These are phyloP conservation scores for Pichia norvegensis DNA, from an alignment of 1,139 yeast genomes.

Conservation along the genomic window DNA sequence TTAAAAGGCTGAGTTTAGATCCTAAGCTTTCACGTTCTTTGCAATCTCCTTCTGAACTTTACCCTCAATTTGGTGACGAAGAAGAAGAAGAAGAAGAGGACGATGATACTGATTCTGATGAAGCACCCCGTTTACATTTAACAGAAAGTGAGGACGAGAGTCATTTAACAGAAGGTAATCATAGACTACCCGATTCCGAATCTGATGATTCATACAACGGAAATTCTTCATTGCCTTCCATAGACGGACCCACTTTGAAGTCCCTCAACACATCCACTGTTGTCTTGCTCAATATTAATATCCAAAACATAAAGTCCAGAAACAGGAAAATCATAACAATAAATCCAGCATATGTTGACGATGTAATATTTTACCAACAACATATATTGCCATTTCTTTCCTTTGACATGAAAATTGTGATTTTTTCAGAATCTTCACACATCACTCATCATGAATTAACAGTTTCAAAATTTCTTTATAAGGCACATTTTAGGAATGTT, in stretches of 20 bases:
- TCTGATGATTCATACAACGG: neutral
- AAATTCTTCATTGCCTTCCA: neutral
- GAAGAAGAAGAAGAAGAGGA: neutral
- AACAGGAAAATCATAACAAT: slow-evolving; percentile 4
- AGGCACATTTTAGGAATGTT: neutral
- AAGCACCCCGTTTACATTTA: no score
- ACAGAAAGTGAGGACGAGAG: neutral
- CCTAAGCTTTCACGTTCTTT: neutral
- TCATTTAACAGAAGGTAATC: neutral
- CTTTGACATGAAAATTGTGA: slow-evolving; percentile 6
- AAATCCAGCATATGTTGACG: slow-evolving; percentile 3
- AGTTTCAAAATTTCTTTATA: neutral
- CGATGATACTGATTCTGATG: neutral
- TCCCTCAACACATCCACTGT: slow-evolving; percentile 1
- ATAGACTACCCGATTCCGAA: neutral
- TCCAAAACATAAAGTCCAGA: slow-evolving; percentile 4
- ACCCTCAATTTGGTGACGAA: slow-evolving; percentile 6
- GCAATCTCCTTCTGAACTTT: slow-evolving; percentile 8
- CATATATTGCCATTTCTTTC: slow-evolving; percentile 4
- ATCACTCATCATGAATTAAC: slow-evolving; percentile 5
- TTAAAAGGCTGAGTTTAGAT: slow-evolving; percentile 5
- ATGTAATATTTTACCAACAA: slow-evolving; percentile 1
- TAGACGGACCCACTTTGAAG: slow-evolving; percentile 1
- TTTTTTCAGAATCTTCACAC: slow-evolving; percentile 9
- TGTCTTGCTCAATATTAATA: slow-evolving; percentile 6